A percentile compares a stretch with the other conserved stretches of the same genome.
These are phyloP conservation scores for Stenocarpella maydis DNA, from an alignment of 2,329 filamentous ascomycete species.

Conservation along the genomic window DNA sequence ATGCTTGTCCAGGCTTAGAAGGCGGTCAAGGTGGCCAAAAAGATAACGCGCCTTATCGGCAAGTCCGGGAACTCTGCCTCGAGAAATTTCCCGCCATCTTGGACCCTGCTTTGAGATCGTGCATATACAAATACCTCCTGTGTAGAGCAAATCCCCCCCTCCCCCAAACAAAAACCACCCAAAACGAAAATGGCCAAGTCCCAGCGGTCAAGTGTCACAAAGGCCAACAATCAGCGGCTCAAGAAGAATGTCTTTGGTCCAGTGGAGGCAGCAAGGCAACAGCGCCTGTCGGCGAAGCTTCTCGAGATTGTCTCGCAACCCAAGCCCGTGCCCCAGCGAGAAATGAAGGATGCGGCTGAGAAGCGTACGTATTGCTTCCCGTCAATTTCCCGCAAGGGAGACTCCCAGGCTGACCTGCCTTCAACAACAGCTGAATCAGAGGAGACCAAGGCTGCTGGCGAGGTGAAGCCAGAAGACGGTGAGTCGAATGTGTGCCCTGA, in stretches of 20 bases:
- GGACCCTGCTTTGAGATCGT: neutral
- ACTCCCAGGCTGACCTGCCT: neutral
- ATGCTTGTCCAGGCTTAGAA: neutral
- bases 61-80: neutral
- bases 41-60: slow-evolving; percentile 19
- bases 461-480: slow-evolving; percentile 43
- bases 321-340: slow-evolving; percentile 62
- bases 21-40: slow-evolving; percentile 26
- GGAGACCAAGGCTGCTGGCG: slow-evolving; percentile 42
- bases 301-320: slow-evolving; percentile 81
- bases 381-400: neutral
- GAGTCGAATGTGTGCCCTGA: slow-evolving; percentile 35
- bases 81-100: slow-evolving; percentile 20
- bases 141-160: neutral
- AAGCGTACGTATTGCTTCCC: slow-evolving; percentile 45
- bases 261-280: slow-evolving; percentile 78
- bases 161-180: neutral
- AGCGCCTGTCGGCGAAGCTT: slow-evolving; percentile 86
- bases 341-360: slow-evolving; percentile 57
- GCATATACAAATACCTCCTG: neutral
- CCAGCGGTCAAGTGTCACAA: slow-evolving; percentile 78
- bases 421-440: slow-evolving; percentile 36
- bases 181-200: slow-evolving; percentile 87
- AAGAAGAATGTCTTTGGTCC: slow-evolving; percentile 87
- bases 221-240: slow-evolving; percentile 83